Evolutionary conservation across 805 yeast species (phyloP).

Genomic region (Monosporozyma siamensis): DNA sequence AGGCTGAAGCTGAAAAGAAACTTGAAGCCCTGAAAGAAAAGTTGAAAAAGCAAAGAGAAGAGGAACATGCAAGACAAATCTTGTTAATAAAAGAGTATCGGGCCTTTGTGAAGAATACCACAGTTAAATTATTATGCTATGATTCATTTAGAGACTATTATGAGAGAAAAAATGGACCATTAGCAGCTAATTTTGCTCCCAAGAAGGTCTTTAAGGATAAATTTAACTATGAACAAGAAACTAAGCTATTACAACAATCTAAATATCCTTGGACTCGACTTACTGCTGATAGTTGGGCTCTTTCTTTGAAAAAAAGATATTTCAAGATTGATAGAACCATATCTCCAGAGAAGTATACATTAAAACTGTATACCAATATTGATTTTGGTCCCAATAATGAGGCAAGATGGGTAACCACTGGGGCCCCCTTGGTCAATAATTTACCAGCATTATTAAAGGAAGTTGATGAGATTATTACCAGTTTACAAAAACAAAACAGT

Average conservation of each 20-base stretch:
- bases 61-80: conserved; percentile 1
- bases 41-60: conserved; percentile 9
- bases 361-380: conserved; percentile 10
- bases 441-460: background rate
- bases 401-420: background rate
- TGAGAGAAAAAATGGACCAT: background rate
- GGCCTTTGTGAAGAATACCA: background rate
- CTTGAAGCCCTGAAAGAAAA: conserved; percentile 6
- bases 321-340: background rate
- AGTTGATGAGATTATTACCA: background rate
- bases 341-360: background rate
- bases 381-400: background rate
- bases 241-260: conserved; percentile 17
- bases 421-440: background rate
- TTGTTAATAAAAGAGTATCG: background rate
- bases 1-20: conserved; percentile 4
- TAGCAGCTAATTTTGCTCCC: background rate
- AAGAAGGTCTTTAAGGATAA: conserved; percentile 4
- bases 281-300: conserved; percentile 26
- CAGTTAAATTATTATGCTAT: conserved; percentile 30
- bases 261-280: conserved; percentile 31
- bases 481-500: background rate
- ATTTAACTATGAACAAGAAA: conserved; percentile 7
- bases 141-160: conserved; percentile 32
- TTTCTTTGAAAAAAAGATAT: conserved; percentile 15